Conservation (phyloP, 2,329 filamentous ascomycete species). For the Allantophomopsis lycopodina region DNA sequence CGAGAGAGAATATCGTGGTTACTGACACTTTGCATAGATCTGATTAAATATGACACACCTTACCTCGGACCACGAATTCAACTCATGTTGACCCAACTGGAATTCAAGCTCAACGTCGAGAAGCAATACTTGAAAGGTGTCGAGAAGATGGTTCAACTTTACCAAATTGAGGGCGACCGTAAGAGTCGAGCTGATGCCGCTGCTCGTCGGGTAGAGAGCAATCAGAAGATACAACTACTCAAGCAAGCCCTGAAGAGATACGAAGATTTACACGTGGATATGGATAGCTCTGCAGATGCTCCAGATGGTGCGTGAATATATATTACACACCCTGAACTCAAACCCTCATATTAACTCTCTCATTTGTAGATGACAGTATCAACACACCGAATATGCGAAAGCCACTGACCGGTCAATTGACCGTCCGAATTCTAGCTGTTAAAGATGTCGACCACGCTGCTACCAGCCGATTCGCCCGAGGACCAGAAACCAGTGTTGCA, state of each 20-base stretch:
- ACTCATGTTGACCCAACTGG: slow-evolving; percentile 95
- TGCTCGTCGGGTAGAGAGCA: slow-evolving; percentile 80
- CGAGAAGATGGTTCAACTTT: slow-evolving; percentile 97
- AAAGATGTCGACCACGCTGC: slow-evolving; percentile 90
- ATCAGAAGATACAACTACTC: slow-evolving; percentile 90
- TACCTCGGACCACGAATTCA: slow-evolving; percentile 95
- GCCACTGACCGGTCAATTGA: slow-evolving; percentile 82
- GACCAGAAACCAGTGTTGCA: slow-evolving; percentile 88
- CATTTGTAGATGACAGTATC: slow-evolving; percentile 74
- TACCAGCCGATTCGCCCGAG: slow-evolving; percentile 70
- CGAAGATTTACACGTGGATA: slow-evolving; percentile 90
- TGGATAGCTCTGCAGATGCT: slow-evolving; percentile 60
- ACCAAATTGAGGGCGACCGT: slow-evolving; percentile 92
- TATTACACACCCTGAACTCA: background rate
- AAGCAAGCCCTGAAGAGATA: slow-evolving; percentile 96
- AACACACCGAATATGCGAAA: slow-evolving; percentile 92
- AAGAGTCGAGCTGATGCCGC: slow-evolving; percentile 93
- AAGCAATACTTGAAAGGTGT: slow-evolving; percentile 98
- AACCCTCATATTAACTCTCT: background rate
- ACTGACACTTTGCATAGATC: slow-evolving; percentile 40
- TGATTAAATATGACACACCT: slow-evolving; percentile 96
- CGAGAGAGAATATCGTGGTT: background rate
- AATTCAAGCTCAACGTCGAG: slow-evolving; percentile 97
- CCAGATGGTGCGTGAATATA: slow-evolving; percentile 54
- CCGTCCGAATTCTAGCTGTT: slow-evolving; percentile 75